Evolutionary conservation across 2,329 filamentous ascomycete species (phyloP).

Genomic region (Zymoseptoria crescenta): DNA sequence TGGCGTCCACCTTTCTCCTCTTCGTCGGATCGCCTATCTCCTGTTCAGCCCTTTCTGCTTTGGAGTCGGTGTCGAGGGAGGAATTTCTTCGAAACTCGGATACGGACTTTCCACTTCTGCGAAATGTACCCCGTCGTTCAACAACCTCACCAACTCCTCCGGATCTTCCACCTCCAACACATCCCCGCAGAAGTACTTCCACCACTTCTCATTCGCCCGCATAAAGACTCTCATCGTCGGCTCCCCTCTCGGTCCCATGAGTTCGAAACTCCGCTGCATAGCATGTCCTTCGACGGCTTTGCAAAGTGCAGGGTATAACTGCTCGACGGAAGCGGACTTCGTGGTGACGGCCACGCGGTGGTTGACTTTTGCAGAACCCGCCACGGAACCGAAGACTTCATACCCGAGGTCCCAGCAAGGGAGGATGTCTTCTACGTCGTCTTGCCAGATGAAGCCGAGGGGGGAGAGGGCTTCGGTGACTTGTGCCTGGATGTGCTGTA

Average conservation of each 20-base stretch:
- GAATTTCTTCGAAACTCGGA: too few species aligned
- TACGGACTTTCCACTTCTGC: constrained; percentile 1
- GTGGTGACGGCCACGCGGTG: constrained; percentile 3
- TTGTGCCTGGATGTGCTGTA: constrained; percentile 1
- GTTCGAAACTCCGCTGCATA: constrained; percentile 4
- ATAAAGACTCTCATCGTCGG: constrained; percentile 5
- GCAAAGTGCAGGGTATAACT: neutral
- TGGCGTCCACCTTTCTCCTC: neutral
- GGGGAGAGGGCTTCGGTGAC: constrained; percentile 3
- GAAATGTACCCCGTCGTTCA: constrained; percentile 1
- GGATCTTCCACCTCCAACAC: neutral
- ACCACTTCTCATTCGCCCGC: constrained; percentile 5
- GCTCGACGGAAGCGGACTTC: neutral
- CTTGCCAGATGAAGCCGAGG: constrained; percentile 3
- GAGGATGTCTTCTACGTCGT: constrained; percentile 4
- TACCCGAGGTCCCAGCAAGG: constrained; percentile 5
- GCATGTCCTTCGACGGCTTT: neutral
- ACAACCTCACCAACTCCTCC: constrained; percentile 2
- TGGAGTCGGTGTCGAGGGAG: too few species aligned
- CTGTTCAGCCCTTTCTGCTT: too few species aligned
- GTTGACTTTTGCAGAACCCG: constrained; percentile 2
- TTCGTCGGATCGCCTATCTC: neutral
- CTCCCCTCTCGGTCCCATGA: constrained; percentile 1
- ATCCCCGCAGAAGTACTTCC: neutral
- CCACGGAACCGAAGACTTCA: constrained; percentile 5